Evolutionary conservation across 2,329 filamentous ascomycete species (phyloP).

Genomic region (Trichoderma sp.): DNA sequence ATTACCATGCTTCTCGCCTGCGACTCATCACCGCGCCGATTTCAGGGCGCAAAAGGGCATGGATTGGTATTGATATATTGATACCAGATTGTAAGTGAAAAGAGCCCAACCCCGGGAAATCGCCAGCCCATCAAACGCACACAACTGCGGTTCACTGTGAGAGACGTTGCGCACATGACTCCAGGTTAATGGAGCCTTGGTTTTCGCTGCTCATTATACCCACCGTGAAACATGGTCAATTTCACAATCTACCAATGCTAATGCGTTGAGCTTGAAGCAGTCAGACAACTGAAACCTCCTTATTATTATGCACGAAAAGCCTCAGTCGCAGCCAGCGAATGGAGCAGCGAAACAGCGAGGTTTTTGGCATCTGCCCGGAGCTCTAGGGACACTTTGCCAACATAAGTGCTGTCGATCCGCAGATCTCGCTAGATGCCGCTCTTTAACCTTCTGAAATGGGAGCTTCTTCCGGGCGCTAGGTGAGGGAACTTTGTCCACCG

Average conservation of each 20-base stretch:
- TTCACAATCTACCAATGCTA: constrained; percentile 4
- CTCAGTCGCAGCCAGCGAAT: constrained; percentile 6
- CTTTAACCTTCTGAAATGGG: constrained; percentile 24
- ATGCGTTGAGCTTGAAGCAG: not conserved
- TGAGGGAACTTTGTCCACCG: constrained; percentile 3
- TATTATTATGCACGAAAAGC: not conserved
- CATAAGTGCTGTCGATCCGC: constrained; percentile 13
- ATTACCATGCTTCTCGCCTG: not conserved
- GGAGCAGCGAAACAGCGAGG: not conserved
- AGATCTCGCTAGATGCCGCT: constrained; percentile 15
- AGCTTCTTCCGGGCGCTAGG: constrained; percentile 24
- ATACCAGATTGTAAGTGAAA: not conserved
- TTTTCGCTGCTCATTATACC: not conserved
- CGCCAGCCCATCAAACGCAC: not conserved
- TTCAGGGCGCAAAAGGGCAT: not conserved
- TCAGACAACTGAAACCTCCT: constrained; percentile 5
- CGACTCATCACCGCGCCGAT: not conserved
- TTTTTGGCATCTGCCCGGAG: not conserved
- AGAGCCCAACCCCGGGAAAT: not conserved
- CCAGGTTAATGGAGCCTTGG: not conserved
- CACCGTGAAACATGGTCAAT: constrained; percentile 4
- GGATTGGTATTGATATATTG: not conserved
- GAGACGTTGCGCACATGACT: not conserved
- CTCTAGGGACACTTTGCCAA: not conserved
- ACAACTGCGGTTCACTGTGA: not conserved